Base-by-base conservation (phyloP, 495 filamentous ascomycete species). In the Acidiella bohemica region DNA sequence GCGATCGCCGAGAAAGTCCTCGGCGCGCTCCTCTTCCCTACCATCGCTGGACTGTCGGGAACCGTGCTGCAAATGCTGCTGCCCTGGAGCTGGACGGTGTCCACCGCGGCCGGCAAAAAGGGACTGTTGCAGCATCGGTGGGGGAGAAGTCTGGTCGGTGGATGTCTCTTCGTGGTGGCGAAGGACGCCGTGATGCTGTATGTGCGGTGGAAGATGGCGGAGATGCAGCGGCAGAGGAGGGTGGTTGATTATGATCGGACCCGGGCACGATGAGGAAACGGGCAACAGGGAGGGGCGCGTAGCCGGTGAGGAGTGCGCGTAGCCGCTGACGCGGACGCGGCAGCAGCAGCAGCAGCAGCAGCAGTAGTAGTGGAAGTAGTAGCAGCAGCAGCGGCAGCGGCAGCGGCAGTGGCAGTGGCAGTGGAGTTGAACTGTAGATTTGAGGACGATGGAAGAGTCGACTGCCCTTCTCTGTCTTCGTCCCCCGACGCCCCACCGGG, bases 71-170 rank as follows among this genome's bases (percentile, higher is more conserved):
- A 77, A 40, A 53, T 66, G 24, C 47, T 66, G 2, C 65, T 82
- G 1, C 84, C 84, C 0, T 60, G 59, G 33, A 61, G 76, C 4
- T 83, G 78, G 73, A 74, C 72, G 4, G 65, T 66, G 0, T 2
- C 14, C 9, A 9, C 25, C 29, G 28, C 31, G 22, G 14, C 17
- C n/a, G 46, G 37, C 19, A 44, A 36, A 28, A 19, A 10, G 5
- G 77, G 83, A 1, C 62, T 88, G 16, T 61, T 93, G 20, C 81
- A 87, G 53, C 65, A 70, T 30, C 67, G 70, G 18, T 90, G 84
- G 78, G 84, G 82, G 6, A 68, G 84, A 35, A 90, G 79, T 48
- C 64, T 90, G 2, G 67, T 81, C 5, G 84, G 84, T 10, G 84
- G 84, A 0, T 88, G 81, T 56, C 63, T 83, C 31, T 86, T 82